Conservation (phyloP, 106 monocot genomes). For the Acanthochlamys bracteata region DNA sequence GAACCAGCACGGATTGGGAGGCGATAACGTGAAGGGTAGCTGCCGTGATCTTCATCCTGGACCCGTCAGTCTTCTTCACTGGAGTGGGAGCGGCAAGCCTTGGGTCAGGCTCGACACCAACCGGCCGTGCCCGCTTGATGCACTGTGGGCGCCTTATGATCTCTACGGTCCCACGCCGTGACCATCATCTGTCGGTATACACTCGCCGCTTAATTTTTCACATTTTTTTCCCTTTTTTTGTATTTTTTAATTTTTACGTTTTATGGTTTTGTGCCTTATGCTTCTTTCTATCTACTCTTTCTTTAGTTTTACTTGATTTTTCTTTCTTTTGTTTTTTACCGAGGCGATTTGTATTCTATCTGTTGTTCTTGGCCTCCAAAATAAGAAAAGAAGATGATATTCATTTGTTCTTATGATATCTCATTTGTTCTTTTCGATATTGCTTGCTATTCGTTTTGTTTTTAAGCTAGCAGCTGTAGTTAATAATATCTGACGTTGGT, state of each 20-base stretch:
- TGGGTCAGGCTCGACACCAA: constrained; percentile 73
- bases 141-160: constrained; percentile 84
- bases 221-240: constrained; percentile 3
- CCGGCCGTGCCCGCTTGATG: constrained; percentile 79
- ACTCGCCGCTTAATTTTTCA: background rate
- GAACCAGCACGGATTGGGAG: constrained; percentile 97
- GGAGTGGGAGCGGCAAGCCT: constrained; percentile 95
- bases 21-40: constrained; percentile 88
- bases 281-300: background rate
- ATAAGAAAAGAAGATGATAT: constrained; percentile 5
- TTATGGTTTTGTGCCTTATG: constrained; percentile 2
- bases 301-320: background rate
- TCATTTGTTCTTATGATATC: constrained; percentile 5
- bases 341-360: constrained; percentile 47
- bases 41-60: constrained; percentile 89
- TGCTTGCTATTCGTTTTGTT: background rate
- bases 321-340: constrained; percentile 12
- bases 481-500: too few relatives aligned
- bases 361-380: constrained; percentile 11
- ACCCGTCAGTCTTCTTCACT: constrained; percentile 92
- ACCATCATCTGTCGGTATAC: constrained; percentile 11
- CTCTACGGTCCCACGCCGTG: constrained; percentile 41
- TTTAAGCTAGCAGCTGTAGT: background rate
- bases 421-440: background rate
- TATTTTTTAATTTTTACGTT: background rate